Evolutionary conservation across 805 yeast genomes (phyloP), one percentile per base, ranked within the genome.

Genomic region (Candida ortonii): DNA sequence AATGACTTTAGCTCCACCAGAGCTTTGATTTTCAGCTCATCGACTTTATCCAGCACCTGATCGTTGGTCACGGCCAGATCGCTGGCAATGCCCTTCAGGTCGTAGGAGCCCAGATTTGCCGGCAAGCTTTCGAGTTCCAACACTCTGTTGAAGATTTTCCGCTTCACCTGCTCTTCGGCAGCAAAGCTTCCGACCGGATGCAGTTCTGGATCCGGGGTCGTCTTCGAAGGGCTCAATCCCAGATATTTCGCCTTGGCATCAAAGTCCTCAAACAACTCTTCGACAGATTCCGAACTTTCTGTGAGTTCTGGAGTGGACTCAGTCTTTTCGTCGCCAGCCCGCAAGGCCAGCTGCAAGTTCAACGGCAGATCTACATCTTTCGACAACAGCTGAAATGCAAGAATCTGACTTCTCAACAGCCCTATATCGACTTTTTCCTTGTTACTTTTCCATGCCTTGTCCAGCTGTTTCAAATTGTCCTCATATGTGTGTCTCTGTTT

Each of bases 1-100:
- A 84, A 63, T 2, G 84, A 65, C 55, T 83, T 84, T 48, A 84
- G 62, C 59, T 84, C 95, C 25, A 84, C 67, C 21, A 84, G 59
- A 5, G 87, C 77, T 35, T 68, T 72, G n/a, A 81, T 55, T 55
- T 84, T 84, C 36, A 80, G 57, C 11, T 67, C 70, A 49, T 83
- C 88, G 20, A 68, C 61, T 17, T 66, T 64, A 2, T 64, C 59
- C 5, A 71, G 59, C 13, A 70, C 45, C 34, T 70, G 70, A 44
- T 70, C 75, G 25, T 71, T 62, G 2, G 74, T 59, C 4, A 47
- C 46, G 2, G 37, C 33, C 30, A 71, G 53, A 21, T 66, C 68
- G 32, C 58, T 57, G 4, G 45, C 39, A 13, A 55, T 25, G 8
- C 38, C 42, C 4, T 28, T 35, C 1, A 62, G 50, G 41, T 73